Percentiles rank a stretch among this genome's conserved stretches.
phyloP scores from a whole-genome alignment of 768 basidiomycete species.

The Candolleomyces aberdarensis region DNA sequence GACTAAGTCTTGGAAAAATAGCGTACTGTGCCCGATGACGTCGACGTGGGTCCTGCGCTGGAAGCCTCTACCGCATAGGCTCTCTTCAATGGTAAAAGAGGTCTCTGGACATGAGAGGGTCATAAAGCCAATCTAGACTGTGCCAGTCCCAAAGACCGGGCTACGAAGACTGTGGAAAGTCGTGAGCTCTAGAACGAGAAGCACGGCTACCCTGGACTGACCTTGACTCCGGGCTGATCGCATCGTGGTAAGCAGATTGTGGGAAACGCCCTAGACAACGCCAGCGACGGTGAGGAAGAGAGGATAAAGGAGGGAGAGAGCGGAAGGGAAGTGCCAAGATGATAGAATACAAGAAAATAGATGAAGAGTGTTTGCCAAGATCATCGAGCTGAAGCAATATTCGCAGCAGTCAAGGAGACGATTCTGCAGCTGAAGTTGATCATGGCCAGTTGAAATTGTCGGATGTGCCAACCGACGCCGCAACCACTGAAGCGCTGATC shows the following conservation, averaged over 20 bases:
- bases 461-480: no score
- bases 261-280: conserved; percentile 3
- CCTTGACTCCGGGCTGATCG: conserved; percentile 26
- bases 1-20: no score
- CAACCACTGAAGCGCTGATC: no score
- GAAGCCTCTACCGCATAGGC: conserved; percentile 8
- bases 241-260: conserved; percentile 16
- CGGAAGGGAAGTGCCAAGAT: no score
- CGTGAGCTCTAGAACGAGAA: not conserved
- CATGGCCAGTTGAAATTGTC: no score
- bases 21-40: no score
- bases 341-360: no score
- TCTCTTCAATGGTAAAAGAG: conserved; percentile 9
- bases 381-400: no score
- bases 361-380: no score
- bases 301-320: no score
- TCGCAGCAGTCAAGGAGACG: no score
- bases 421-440: no score
- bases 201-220: conserved; percentile 15
- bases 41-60: not conserved
- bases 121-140: conserved; percentile 22
- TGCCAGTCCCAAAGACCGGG: conserved; percentile 26
- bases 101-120: conserved; percentile 10
- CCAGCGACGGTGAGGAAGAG: not conserved
- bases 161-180: conserved; percentile 15